Conservation (phyloP, 306 rosid species). For the Trifolium pratense region DNA sequence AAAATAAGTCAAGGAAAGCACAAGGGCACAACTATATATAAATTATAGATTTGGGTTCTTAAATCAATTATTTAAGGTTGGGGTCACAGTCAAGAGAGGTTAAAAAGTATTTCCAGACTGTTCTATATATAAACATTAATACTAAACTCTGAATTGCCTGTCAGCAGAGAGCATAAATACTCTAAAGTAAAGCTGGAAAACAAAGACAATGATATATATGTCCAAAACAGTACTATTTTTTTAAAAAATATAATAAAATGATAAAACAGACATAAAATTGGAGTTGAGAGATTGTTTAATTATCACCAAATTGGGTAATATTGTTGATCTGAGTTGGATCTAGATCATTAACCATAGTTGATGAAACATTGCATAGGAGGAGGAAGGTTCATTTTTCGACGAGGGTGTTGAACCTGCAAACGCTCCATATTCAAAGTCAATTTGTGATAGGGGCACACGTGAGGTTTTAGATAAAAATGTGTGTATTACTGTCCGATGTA, state of each 20-base stretch:
- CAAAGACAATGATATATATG: neutral
- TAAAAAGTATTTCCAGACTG: neutral
- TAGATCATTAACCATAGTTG: neutral
- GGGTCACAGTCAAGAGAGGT: conserved; percentile 2
- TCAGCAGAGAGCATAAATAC: neutral
- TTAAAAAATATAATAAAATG: neutral
- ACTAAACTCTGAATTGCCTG: neutral
- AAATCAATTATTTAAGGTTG: neutral
- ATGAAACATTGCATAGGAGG: too few relatives aligned
- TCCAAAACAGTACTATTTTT: too few relatives aligned
- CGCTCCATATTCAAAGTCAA: neutral
- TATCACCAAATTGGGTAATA: neutral
- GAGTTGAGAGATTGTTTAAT: neutral
- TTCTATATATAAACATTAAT: neutral
- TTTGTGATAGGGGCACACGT: neutral
- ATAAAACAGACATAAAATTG: neutral
- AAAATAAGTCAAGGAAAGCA: neutral
- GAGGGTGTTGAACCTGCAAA: neutral
- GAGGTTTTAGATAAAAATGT: too few relatives aligned
- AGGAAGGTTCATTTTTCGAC: too few relatives aligned
- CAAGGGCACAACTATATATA: neutral
- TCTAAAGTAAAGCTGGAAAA: neutral
- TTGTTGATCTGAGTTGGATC: neutral
- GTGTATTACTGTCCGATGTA: too few relatives aligned
- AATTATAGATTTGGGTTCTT: neutral